Conservation (phyloP, 805 yeast species). For the Barnettozyma wickerhamii region DNA sequence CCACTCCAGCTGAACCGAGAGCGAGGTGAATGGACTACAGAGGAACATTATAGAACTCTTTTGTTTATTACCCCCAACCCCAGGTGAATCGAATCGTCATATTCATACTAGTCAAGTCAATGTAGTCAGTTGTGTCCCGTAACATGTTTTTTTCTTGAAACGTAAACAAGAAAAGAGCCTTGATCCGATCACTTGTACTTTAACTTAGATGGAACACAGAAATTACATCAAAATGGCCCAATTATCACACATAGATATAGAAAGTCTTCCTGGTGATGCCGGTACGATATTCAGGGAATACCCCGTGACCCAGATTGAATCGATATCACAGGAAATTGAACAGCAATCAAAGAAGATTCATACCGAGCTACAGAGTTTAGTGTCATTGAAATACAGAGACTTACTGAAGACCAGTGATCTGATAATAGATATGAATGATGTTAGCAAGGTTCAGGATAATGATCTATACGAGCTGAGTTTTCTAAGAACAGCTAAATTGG, state of each 20-base stretch:
- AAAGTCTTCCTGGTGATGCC: slow-evolving; percentile 1
- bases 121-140: neutral
- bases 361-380: slow-evolving; percentile 20
- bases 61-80: no score
- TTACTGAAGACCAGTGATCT: slow-evolving; percentile 23
- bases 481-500: slow-evolving; percentile 11
- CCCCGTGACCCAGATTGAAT: slow-evolving; percentile 1
- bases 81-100: no score
- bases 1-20: no score
- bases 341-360: slow-evolving; percentile 7
- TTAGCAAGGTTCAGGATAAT: slow-evolving; percentile 17
- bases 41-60: neutral
- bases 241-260: neutral
- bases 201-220: no score
- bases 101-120: neutral
- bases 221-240: neutral
- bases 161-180: neutral
- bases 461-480: slow-evolving; percentile 21
- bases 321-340: neutral
- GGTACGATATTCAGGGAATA: slow-evolving; percentile 2
- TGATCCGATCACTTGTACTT: no score
- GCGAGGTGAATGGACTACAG: neutral
- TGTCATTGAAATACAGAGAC: slow-evolving; percentile 24
- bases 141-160: neutral
- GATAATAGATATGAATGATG: slow-evolving; percentile 21